Percentiles rank a stretch among this genome's conserved stretches.
phyloP scores from a whole-genome alignment of 2,329 filamentous ascomycete genomes.

The Neofusicoccum laricinum region DNA sequence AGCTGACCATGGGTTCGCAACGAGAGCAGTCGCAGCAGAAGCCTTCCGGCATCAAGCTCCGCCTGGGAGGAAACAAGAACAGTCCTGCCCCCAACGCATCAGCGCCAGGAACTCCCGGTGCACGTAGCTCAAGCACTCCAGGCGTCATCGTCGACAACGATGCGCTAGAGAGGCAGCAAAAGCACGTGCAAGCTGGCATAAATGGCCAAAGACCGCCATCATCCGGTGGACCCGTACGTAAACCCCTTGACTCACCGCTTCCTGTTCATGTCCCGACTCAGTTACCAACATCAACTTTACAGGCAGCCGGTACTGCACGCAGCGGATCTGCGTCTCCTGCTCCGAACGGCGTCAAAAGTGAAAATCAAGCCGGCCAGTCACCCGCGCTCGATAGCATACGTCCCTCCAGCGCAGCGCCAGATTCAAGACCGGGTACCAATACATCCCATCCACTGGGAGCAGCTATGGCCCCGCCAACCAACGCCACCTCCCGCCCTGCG shows the following conservation, averaged over 20 bases:
- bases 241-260: not conserved
- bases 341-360: slow-evolving; percentile 41
- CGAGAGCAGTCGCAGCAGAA: slow-evolving; percentile 35
- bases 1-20: slow-evolving; percentile 61
- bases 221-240: slow-evolving; percentile 28
- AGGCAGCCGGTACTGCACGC: slow-evolving; percentile 31
- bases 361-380: slow-evolving; percentile 37
- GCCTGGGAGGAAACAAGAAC: slow-evolving; percentile 54
- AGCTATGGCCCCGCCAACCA: slow-evolving; percentile 38
- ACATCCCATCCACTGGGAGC: slow-evolving; percentile 27
- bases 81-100: slow-evolving; percentile 31
- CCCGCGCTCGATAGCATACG: slow-evolving; percentile 41
- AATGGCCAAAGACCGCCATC: slow-evolving; percentile 34
- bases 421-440: slow-evolving; percentile 20
- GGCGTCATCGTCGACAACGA: slow-evolving; percentile 55
- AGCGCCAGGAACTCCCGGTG: slow-evolving; percentile 36
- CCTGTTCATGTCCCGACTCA: slow-evolving; percentile 18
- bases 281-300: not conserved
- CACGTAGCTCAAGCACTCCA: slow-evolving; percentile 42
- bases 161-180: slow-evolving; percentile 52
- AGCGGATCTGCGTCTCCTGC: slow-evolving; percentile 34
- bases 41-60: slow-evolving; percentile 59
- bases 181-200: slow-evolving; percentile 50
- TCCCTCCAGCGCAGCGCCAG: slow-evolving; percentile 35
- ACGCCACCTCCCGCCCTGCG: slow-evolving; percentile 30